Base-by-base conservation (phyloP, 2,329 filamentous ascomycete species). In the Incumbomyces lentus region DNA sequence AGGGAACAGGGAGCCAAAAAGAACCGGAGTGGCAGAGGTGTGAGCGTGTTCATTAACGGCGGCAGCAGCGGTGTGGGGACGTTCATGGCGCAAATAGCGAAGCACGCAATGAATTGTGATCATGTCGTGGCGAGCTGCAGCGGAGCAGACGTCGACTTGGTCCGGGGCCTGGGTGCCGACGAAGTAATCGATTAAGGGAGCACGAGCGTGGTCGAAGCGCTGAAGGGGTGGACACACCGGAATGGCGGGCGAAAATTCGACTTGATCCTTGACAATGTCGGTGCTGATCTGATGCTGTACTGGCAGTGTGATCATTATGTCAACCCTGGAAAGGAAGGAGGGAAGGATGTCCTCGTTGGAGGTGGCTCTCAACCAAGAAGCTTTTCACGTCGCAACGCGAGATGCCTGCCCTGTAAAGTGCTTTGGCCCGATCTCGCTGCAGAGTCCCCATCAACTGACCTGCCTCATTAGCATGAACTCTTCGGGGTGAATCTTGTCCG, bases 21-120 rank as follows among this genome's bases (percentile, higher is more conserved):
- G 22, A 58, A 64, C 66, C 22, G 4, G 8, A 0, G 57, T 76
- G 3, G 78, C 78, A 0, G 78, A 73, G 31, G 76, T 73, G 2
- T 67, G 68, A 2, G 71, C 70, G 3, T 83, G 79, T 56, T 82
- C 78, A 13, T 68, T 64, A 1, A 60, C 60, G 79, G 78, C 11
- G 78, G 78, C 1, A 75, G 71, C 4, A 80, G 80, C 7, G 79
- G 79, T 0, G 72, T 69, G 1, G 81, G 81, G 0, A 70, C 72
- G 0, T 81, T 72, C 47, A 73, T 68, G 0, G 75, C 83, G 44
- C 79, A 83, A 56, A 71, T 83, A 35, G 79, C 78, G 8, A 82
- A 81, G 58, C 64, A 66, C 0, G 22, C 5, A 26, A 79, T 74
- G 52, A 5, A 83, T 82, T 58, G 64, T 71, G 33, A 36, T 0